Base-by-base conservation (phyloP, 2,329 filamentous ascomycete genomes). In the Dactylellina sp. region DNA sequence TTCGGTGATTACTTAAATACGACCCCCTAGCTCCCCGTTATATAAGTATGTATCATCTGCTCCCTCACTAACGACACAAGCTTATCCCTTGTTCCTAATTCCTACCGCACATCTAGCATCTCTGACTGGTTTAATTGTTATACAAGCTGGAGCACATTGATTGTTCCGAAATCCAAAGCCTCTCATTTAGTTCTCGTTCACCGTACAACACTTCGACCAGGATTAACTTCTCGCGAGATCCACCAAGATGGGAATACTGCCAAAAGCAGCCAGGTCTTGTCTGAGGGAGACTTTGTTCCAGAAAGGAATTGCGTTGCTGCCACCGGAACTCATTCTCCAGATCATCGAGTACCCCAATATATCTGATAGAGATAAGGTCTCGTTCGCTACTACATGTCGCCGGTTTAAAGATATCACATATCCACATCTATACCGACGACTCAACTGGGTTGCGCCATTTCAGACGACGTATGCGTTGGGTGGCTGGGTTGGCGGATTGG, bases 401-500 rank as follows among this genome's bases (percentile, higher is more conserved):
- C 24, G 37, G 11, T 61, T 72, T 7, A 52, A 53, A 25, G 22
- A 52, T 14, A 47, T 72, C 7, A 20, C 52, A 14, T 60, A 65
- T 52, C 59, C 66, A 3, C 12, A 42, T 37, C 28, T 71, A 40
- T 71, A 71, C 16, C 52, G 66, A 50, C 53, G 52, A 2, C 59
- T 71, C 39, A 46, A 71, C 40, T 71, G 66, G 66, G 24, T 71
- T 24, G 37, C 46, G 16, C 59, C 66, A 4, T 71, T 64, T 37
- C 39, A 60, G 22, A 32, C 46, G 7, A 47, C 22, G 11, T 60
- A 50, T 6, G 25, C 28, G 2, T 16, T 71, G 12, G 59, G 60
- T 7, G 6, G 32, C 20, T 47, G 61, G 24, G 12, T 46, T 28
- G 35, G 60, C 22, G 59, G 22, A 20, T 63, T 64, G 12, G 66